Evolutionary conservation across 1,139 yeast species (phyloP), one percentile per base, ranked within the genome.

Genomic region (Saccharomycopsis phalli): DNA sequence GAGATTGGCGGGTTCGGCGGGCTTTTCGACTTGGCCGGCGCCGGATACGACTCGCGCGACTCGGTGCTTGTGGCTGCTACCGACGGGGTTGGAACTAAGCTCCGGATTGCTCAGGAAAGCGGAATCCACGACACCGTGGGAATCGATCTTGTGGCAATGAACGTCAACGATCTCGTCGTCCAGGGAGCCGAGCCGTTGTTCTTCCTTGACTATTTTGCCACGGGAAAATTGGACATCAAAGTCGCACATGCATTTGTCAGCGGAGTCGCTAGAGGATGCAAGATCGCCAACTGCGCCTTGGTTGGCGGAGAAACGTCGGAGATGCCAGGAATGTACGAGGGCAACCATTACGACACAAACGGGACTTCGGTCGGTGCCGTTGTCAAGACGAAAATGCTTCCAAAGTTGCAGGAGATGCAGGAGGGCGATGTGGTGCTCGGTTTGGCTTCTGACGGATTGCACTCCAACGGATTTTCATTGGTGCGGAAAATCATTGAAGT

Each of bases 341-440:
- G 78, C 45, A 94, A 93, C 34, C 98, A 93, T 61, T 93, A 93
- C 59, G 99, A 93, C 62, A 88, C 95, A 46, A 91, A 91, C 56
- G 98, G 99, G 62, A 91, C 98, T 32, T 93, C 96, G 40, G 88
- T 93, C 39, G 99, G 99, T 55, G 98, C 98, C n/a, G 97, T 93
- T n/a, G 66, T 72, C 51, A 83, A 81, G 55, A 63, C 68, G 48
- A 71, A 74, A 50, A 74, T 91, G 41, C 68, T 93, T 52, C 98
- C 99, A 32, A 71, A 71, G 49, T 57, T 69, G 20, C 63, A 70
- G 21, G 68, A 64, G 40, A 84, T 93, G 93, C 55, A 64, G 21
- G 71, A 66, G 17, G 97, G 97, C 31, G 81, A 93, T 60, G 77
- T 86, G 6, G 61, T 93, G 40, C 66, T 93, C 41, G 99, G 98